These are phyloP conservation scores for Papilionanthe hybrid DNA, from an alignment of 116 monocot species.

Conservation along the genomic window DNA sequence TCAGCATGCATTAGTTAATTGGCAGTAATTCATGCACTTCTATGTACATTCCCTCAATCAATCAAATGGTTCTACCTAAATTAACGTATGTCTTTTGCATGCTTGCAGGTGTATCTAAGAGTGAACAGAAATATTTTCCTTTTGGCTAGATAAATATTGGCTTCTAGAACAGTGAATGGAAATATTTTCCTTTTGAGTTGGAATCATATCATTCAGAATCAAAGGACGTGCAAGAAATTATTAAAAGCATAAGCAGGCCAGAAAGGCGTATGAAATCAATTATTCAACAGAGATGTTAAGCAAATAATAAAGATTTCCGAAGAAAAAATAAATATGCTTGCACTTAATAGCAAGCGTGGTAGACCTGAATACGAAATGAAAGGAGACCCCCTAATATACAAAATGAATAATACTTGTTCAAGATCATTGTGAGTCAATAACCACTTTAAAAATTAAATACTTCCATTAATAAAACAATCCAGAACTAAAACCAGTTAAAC, in stretches of 20 bases:
- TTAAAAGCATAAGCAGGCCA: background rate
- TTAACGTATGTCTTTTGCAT: background rate
- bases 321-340: background rate
- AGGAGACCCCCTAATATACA: background rate
- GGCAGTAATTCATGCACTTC: background rate
- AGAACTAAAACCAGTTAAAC: conserved; percentile 1
- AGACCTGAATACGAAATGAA: background rate
- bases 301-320: background rate
- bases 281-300: background rate
- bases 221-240: background rate
- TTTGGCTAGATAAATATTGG: background rate
- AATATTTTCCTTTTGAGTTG: background rate
- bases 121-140: background rate
- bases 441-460: background rate
- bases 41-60: background rate
- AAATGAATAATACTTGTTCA: conserved; percentile 2
- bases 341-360: background rate
- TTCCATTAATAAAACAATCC: background rate
- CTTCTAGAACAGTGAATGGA: background rate
- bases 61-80: background rate
- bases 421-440: background rate
- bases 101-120: background rate
- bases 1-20: conserved; percentile 2
- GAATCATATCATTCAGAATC: background rate
- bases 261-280: background rate